Percentiles rank a stretch among this genome's conserved stretches.
Conservation (phyloP, 1,284 basidiomycete species). For the Cryptococcus amylolentus region DNA sequence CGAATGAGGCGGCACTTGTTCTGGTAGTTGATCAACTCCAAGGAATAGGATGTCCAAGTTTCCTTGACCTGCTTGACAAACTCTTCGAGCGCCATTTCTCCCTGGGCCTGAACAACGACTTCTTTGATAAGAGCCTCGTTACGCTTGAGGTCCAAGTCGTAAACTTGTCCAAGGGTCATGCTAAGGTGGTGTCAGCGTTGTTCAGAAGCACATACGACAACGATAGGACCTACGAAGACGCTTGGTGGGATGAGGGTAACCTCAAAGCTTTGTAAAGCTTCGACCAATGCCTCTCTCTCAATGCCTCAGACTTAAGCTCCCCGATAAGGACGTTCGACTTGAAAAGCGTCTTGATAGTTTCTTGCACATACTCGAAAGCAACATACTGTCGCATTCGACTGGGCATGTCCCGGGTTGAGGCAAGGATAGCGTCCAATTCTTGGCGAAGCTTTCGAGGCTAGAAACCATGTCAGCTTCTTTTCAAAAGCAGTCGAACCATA, state of each 20-base stretch:
- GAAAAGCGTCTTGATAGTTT: slow-evolving; percentile 75
- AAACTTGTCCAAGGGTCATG: slow-evolving; percentile 94
- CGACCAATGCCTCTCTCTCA: slow-evolving; percentile 98
- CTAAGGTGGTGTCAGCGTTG: slow-evolving; percentile 52
- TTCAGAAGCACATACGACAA: slow-evolving; percentile 10
- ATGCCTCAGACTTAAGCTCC: slow-evolving; percentile 93
- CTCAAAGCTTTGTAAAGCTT: slow-evolving; percentile 90
- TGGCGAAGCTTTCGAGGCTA: slow-evolving; percentile 90
- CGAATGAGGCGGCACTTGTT: slow-evolving; percentile 95
- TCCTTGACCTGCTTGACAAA: slow-evolving; percentile 95
- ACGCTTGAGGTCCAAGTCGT: slow-evolving; percentile 91
- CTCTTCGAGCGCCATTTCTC: slow-evolving; percentile 95
- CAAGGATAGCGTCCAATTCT: slow-evolving; percentile 81
- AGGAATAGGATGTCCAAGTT: slow-evolving; percentile 90
- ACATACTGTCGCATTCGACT: slow-evolving; percentile 98
- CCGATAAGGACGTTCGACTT: slow-evolving; percentile 85
- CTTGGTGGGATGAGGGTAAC: slow-evolving; percentile 62
- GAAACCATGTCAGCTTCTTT: neutral
- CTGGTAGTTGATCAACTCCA: slow-evolving; percentile 97
- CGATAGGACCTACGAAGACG: slow-evolving; percentile 49
- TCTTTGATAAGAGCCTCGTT: slow-evolving; percentile 91
- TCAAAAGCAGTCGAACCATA: neutral
- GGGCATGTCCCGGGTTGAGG: slow-evolving; percentile 96
- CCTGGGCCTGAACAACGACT: slow-evolving; percentile 94
- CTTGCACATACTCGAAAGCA: slow-evolving; percentile 97